Base-by-base conservation (phyloP, 495 filamentous ascomycete genomes). In the Penicillium alfredii region DNA sequence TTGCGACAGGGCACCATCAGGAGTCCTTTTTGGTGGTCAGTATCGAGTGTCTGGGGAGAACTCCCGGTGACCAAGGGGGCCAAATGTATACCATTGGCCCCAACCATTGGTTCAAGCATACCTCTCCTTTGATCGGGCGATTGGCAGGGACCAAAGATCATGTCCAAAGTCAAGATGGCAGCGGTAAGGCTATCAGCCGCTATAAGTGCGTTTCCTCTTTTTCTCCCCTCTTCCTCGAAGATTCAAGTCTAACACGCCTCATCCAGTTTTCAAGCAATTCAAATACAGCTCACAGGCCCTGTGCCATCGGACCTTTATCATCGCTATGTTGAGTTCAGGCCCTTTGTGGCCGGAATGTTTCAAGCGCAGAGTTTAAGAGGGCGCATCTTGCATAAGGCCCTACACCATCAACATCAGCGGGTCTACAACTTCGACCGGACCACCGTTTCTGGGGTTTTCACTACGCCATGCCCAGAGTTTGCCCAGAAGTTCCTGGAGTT, bases 331-430 rank as follows among this genome's bases (percentile, higher is more conserved):
- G 89, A 92, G 53, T 95, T 96, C 58, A 82, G 76, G 28, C 89
- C 90, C 12, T 86, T 94, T 49, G 82, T 97, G 23, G 85, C 85
- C 12, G 76, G 78, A 22, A 92, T 95, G 80, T 97, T 96, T 60
- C 82, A 78, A 12, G 72, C 77, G 6, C 68, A 70, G 9, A 90
- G 88, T 33, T 38, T 95, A 5, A 70, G 80, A 14, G 90, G 90
- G 4, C 76, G 77, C 15, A 71, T 95, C 43, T 64, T 96, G 18
- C 82, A 88, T 57, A 82, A 79, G 45, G 83, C 85, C 1, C 75
- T 97, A 3, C 89, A 93, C 55, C 83, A 94, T 51, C 90, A 97
- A 51, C 92, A 97, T 54, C 61, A 66, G 5, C 80, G 83, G 14
- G 77, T 96, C 38, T 97, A 97, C 64, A 92, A 90, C 45, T 94